Percentiles rank a stretch among this genome's conserved stretches.
Evolutionary conservation across 2,329 filamentous ascomycete genomes (phyloP).

Genomic region (Macrophomina tecta): DNA sequence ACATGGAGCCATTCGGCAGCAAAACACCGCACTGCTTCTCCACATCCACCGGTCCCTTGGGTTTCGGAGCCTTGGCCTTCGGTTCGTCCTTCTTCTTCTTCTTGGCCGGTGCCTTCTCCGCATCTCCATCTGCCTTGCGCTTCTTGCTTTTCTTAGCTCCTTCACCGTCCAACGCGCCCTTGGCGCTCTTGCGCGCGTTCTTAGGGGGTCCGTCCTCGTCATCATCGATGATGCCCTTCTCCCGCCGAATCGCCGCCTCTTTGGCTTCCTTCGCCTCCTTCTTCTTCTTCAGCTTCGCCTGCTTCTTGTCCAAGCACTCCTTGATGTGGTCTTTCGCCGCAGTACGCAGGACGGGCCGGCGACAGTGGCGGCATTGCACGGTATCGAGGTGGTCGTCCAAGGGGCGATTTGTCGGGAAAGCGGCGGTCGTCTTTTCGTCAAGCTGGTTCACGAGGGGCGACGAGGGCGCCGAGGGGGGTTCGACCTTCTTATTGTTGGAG

Average conservation of each 20-base stretch:
- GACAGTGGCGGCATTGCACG: constrained; percentile 89
- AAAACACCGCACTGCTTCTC: constrained; percentile 92
- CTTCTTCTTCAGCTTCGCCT: constrained; percentile 64
- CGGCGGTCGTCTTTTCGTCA: constrained; percentile 76
- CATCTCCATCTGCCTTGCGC: constrained; percentile 60
- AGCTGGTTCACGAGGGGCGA: constrained; percentile 62
- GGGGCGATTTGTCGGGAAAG: constrained; percentile 81
- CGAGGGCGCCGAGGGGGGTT: constrained; percentile 24
- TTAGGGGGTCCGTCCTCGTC: constrained; percentile 46
- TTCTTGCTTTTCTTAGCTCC: constrained; percentile 54
- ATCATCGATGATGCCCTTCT: constrained; percentile 52
- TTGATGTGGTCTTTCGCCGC: constrained; percentile 81
- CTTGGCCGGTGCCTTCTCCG: constrained; percentile 75
- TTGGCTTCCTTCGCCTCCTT: constrained; percentile 68
- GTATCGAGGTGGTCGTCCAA: constrained; percentile 80
- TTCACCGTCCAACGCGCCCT: constrained; percentile 46
- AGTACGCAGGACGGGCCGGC: constrained; percentile 80
- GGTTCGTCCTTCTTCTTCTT: constrained; percentile 97
- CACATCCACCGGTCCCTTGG: constrained; percentile 91
- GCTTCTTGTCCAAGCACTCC: constrained; percentile 83
- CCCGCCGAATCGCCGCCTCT: constrained; percentile 56
- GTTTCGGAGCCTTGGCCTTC: constrained; percentile 81
- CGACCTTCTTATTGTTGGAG: constrained; percentile 25
- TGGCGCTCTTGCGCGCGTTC: constrained; percentile 49
- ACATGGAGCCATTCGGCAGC: constrained; percentile 83